A percentile compares a stretch with the other conserved stretches of the same genome.
These are phyloP conservation scores for Chytriomyces hyalinus DNA, from an alignment of 192 early-diverging fungal genomes.

Conservation along the genomic window DNA sequence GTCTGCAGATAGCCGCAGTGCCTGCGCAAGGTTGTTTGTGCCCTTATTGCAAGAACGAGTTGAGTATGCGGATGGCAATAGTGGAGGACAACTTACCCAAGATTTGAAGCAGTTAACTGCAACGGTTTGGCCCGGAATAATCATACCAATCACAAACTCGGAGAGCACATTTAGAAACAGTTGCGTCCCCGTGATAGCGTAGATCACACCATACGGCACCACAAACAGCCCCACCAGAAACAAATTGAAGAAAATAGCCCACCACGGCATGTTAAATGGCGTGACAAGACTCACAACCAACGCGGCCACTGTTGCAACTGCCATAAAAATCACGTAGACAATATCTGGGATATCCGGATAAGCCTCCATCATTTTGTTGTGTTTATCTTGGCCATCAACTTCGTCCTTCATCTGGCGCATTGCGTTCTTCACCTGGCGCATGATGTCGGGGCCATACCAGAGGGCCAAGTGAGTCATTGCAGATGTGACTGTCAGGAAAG, in stretches of 20 bases:
- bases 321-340: conserved; percentile 60
- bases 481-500: conserved; percentile 57
- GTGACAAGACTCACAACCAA: conserved; percentile 26
- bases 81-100: conserved; percentile 36
- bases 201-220: conserved; percentile 75
- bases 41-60: conserved; percentile 78
- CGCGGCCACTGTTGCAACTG: conserved; percentile 17
- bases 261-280: conserved; percentile 73
- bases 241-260: conserved; percentile 54
- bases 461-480: conserved; percentile 63
- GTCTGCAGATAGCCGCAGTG: conserved; percentile 70
- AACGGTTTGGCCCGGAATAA: conserved; percentile 79
- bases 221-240: conserved; percentile 29
- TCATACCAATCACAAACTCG: conserved; percentile 83
- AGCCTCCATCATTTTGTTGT: conserved; percentile 68
- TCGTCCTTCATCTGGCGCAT: background rate
- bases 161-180: conserved; percentile 83
- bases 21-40: conserved; percentile 79
- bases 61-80: conserved; percentile 41
- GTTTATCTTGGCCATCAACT: conserved; percentile 55
- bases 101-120: conserved; percentile 88
- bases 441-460: conserved; percentile 55
- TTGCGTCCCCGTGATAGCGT: conserved; percentile 74
- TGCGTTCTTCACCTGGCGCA: conserved; percentile 16
- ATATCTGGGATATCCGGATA: conserved; percentile 71